These are phyloP conservation scores for Myriosclerotinia scirpicola DNA, from an alignment of 2,329 filamentous ascomycete species.

Conservation along the genomic window DNA sequence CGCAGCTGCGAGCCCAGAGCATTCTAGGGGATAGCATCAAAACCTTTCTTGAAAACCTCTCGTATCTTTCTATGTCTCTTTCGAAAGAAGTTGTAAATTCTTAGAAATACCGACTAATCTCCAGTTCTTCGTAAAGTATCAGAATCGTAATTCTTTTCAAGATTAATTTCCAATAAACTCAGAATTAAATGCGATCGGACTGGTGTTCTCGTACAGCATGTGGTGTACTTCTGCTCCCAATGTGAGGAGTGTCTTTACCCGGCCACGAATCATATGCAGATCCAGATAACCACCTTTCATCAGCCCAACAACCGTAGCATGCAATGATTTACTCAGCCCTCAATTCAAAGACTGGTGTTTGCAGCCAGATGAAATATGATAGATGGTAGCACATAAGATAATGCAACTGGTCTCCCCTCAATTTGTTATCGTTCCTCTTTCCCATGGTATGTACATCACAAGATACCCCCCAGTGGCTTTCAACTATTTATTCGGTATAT, in stretches of 20 bases:
- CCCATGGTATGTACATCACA: background rate
- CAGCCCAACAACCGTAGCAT: background rate
- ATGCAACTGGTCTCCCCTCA: background rate
- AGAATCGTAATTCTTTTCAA: background rate
- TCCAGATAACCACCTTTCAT: background rate
- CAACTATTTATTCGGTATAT: background rate
- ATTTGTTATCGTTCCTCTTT: background rate
- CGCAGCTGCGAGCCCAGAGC: too few relatives aligned
- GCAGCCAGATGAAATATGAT: background rate
- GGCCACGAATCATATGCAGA: background rate
- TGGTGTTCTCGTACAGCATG: background rate
- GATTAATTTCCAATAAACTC: too few relatives aligned
- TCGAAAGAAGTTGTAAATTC: background rate
- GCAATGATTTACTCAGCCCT: background rate
- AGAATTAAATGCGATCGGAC: background rate
- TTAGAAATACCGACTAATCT: background rate
- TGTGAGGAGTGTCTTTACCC: background rate
- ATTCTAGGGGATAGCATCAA: too few relatives aligned
- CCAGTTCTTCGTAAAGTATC: background rate
- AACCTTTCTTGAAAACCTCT: background rate
- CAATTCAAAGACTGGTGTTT: background rate
- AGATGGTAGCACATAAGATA: background rate
- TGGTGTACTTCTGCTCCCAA: background rate
- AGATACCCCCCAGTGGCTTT: background rate
- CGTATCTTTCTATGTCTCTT: too few relatives aligned